A percentile compares a stretch with the other conserved stretches of the same genome.
Conservation (phyloP, 495 filamentous ascomycete genomes). For the Xylaria cubensis region DNA sequence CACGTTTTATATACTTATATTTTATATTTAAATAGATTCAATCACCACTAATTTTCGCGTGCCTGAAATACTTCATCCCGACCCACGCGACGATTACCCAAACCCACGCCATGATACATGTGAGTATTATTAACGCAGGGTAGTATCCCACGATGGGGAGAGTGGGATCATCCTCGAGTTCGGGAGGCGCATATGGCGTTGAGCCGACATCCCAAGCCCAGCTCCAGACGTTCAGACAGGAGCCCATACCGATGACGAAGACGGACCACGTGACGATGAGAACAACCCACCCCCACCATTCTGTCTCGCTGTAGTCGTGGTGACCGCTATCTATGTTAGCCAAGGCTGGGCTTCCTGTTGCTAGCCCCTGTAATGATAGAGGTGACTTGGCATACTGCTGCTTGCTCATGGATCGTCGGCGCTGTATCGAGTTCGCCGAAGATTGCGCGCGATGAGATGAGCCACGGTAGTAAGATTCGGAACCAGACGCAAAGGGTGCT, state of each 20-base stretch:
- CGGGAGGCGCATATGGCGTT: conserved; percentile 90
- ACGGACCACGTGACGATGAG: conserved; percentile 89
- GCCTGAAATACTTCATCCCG: conserved; percentile 98
- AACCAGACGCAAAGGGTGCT: conserved; percentile 59
- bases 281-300: conserved; percentile 96
- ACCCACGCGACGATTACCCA: conserved; percentile 98
- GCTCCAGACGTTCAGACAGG: conserved; percentile 95
- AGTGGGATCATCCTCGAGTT: conserved; percentile 90
- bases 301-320: conserved; percentile 93
- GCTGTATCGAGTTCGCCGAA: conserved; percentile 46
- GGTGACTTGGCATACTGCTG: conserved; percentile 68
- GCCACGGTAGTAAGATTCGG: conserved; percentile 70
- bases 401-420: conserved; percentile 48
- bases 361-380: conserved; percentile 55
- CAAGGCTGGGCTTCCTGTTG: conserved; percentile 48
- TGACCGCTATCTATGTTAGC: conserved; percentile 60
- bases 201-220: conserved; percentile 99
- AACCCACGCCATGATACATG: conserved; percentile 96
- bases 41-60: conserved; percentile 80
- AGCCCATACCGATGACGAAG: conserved; percentile 94
- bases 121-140: conserved; percentile 89
- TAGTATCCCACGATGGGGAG: conserved; percentile 97
- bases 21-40: conserved; percentile 28
- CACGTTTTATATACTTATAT: too few relatives aligned
- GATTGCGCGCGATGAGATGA: conserved; percentile 29